These are phyloP conservation scores for Phytophthora pluvialis DNA, from an alignment of 352 stramenopile genomes.

Conservation along the genomic window DNA sequence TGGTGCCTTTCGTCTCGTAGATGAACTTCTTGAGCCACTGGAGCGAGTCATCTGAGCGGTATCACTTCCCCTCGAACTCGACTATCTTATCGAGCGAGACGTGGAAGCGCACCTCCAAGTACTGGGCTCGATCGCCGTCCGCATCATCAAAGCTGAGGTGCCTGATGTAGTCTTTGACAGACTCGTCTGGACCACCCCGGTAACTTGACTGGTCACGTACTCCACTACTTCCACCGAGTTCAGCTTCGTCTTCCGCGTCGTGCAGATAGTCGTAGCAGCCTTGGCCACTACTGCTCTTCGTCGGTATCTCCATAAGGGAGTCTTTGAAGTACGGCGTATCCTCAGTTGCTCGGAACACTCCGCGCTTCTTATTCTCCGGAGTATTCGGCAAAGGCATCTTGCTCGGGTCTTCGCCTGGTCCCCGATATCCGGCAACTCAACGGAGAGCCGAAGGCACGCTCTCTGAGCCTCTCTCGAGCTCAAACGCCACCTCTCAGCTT, in stretches of 20 bases:
- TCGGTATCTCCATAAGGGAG: background rate
- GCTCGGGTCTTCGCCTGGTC: background rate
- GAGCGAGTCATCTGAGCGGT: background rate
- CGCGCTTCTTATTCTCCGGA: background rate
- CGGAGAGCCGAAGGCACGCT: background rate
- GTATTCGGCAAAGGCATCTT: background rate
- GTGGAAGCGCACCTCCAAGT: background rate
- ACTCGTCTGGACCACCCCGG: no score
- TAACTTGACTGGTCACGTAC: no score
- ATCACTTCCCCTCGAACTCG: no score
- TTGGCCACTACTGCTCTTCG: no score
- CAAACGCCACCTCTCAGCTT: background rate
- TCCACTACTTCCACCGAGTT: no score
- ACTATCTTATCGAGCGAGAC: background rate
- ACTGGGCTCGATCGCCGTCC: no score
- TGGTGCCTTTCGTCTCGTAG: background rate
- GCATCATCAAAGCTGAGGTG: no score
- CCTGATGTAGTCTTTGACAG: no score
- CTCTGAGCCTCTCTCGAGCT: background rate
- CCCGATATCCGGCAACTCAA: background rate
- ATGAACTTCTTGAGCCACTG: background rate
- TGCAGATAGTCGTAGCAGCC: background rate
- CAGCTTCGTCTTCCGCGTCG: background rate
- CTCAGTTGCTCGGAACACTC: background rate
- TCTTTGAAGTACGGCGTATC: background rate